Evolutionary conservation across 257 asterid genomes (phyloP), one percentile per base, ranked within the genome.

Genomic region (Perilla frutescens): DNA sequence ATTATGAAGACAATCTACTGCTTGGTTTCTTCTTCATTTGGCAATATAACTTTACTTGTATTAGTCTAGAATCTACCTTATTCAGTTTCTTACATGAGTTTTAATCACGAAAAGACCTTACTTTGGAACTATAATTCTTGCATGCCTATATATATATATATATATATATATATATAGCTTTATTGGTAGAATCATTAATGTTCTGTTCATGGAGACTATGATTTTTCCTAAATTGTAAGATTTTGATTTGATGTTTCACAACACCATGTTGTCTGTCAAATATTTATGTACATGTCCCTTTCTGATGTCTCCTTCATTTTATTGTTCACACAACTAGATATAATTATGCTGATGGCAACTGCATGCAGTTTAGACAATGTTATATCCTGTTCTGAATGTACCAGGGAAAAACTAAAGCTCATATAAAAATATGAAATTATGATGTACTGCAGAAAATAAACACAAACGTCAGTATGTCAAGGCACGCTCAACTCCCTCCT

Each of bases 401-500:
- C 4, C 72, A 45, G 76, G 63, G 63, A 40, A 72, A 64, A 45
- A 65, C n/a, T n/a, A n/a, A 76, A 68, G 60, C 73, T 73, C 76
- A 50, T 50, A 29, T 66, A 66, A 70, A 73, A 72, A 63, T 59
- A 77, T 71, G 37, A 74, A 29, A 37, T 32, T 73, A 36, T 65
- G 69, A 62, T 82, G 60, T 53, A 77, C 61, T 77, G 78, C 78
- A 73, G 80, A 79, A 78, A 75, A 80, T 80, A 61, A 68, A 76
- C 67, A 53, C 48, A 15, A 8, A 31, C 57, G 31, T 70, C 84
- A 74, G 57, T 45, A 89, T 89, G 97, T 87, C 94, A 50, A 86
- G 87, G 80, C 93, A 85, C 72, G 84, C 93, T 69, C 96, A 87
- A 36, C 97, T 87, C 73, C 96, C 96, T n/a, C 97, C 96, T 48